Base-by-base conservation (phyloP, 495 filamentous ascomycete genomes). In the Penicillium diatomitis region DNA sequence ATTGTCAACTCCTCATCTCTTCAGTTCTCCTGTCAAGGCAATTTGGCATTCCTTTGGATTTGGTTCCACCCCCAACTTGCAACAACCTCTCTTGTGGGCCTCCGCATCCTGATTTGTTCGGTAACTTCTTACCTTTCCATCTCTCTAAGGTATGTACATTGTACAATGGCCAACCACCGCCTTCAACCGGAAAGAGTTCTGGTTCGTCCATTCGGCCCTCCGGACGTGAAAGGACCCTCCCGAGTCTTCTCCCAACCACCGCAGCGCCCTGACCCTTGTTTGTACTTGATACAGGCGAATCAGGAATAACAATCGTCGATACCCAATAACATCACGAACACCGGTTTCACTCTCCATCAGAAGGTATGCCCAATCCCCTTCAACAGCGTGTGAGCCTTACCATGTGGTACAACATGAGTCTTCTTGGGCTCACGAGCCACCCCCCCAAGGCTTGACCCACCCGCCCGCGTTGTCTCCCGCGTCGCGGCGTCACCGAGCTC, bases 121-220 rank as follows among this genome's bases (percentile, higher is more conserved):
- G 20, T 20, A 20, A 20, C 20, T 20, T 20, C 20, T 20, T 20
- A 20, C 20, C 20, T 20, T 20, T 20, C 20, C 20, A 20, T 20
- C 33, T 46, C 34, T 34, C 44, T 36, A 29, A 31, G 30, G 49
- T 40, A 50, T 55, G 42, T 50, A 54, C 49, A 46, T 59, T 47
- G 47, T 51, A 57, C 50, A 54, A 49, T 49, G 50, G 48, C 54
- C 54, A 57, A 60, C 51, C 54, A 38, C 39, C 46, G 52, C 45
- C 41, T 46, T 52, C 49, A 39, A 51, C 51, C 43, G 59, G 62
- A 56, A 32, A 58, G 51, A 63, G 57, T 58, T 69, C 65, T 71
- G 68, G 68, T 71, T 71, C 68, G 68, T 62, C 68, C 68, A 71
- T 71, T 68, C 65, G 57, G 48, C 53, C 54, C 52, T 36, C 40